phyloP scores from a whole-genome alignment of 1,139 yeast genomes.

The Casaregolazyma suthepensis region DNA sequence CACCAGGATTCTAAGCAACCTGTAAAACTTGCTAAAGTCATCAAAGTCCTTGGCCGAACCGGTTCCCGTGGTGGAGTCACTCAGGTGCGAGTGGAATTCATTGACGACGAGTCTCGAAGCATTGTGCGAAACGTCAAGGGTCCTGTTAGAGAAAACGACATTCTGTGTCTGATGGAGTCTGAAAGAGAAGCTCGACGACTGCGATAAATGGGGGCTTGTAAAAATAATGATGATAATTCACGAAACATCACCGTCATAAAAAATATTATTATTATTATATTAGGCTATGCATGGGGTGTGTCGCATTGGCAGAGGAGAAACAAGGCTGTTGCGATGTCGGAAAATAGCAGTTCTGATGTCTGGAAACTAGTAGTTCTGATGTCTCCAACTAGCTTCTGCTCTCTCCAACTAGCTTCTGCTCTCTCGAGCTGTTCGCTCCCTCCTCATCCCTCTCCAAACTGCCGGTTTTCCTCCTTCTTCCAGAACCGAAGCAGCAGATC shows the following conservation, averaged over 20 bases:
- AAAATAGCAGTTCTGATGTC: no score
- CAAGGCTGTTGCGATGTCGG: not conserved
- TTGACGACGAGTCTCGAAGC: conserved; percentile 97
- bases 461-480: conserved; percentile 34
- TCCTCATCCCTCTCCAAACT: no score
- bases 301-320: no score
- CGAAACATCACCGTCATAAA: not conserved
- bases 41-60: conserved; percentile 99
- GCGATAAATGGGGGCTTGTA: conserved; percentile 29
- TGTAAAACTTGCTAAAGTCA: conserved; percentile 98
- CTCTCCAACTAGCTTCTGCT: no score
- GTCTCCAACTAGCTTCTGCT: no score
- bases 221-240: not conserved
- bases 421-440: no score
- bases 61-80: conserved; percentile 99
- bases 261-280: not conserved
- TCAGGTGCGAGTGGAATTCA: conserved; percentile 99
- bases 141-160: conserved; percentile 99
- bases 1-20: conserved; percentile 47
- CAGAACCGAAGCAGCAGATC: conserved; percentile 80
- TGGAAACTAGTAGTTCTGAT: not conserved
- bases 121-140: conserved; percentile 99
- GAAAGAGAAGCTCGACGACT: conserved; percentile 95
- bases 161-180: conserved; percentile 98
- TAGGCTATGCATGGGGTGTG: not conserved